A percentile compares a stretch with the other conserved stretches of the same genome.
Evolutionary conservation across 1,139 yeast species (phyloP).

Genomic region (Magnusiomyces magnusii): DNA sequence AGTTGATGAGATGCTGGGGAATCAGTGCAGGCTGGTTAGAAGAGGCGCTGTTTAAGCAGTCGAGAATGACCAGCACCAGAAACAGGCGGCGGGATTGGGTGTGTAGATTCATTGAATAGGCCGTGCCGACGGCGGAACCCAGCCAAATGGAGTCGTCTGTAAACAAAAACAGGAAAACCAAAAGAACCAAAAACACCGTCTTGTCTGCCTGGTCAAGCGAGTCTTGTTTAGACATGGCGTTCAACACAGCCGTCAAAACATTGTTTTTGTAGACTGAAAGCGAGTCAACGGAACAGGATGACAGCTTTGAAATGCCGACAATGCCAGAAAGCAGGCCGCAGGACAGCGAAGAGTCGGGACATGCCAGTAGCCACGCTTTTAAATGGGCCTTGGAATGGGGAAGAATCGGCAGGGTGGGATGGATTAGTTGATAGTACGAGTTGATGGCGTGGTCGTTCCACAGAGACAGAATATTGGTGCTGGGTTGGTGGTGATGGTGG

Average conservation of each 20-base stretch:
- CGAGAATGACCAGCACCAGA: constrained; percentile 30
- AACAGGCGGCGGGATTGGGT: constrained; percentile 26
- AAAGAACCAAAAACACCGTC: constrained; percentile 4
- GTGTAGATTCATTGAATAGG: constrained; percentile 25
- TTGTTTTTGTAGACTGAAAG: not conserved
- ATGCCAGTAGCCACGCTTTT: constrained; percentile 27
- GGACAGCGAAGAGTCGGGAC: constrained; percentile 22
- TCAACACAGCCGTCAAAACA: not conserved
- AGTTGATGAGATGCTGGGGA: constrained; percentile 19
- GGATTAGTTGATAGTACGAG: constrained; percentile 34
- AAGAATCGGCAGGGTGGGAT: constrained; percentile 37
- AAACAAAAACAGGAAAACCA: constrained; percentile 26
- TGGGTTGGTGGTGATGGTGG: not conserved
- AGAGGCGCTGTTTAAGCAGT: constrained; percentile 25
- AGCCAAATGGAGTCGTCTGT: constrained; percentile 34
- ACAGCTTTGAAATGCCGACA: constrained; percentile 15
- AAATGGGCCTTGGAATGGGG: constrained; percentile 32
- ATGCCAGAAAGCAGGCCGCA: constrained; percentile 22
- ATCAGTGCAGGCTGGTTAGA: constrained; percentile 23
- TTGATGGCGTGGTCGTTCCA: constrained; percentile 34
- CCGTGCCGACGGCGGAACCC: constrained; percentile 34
- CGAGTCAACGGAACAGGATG: not conserved
- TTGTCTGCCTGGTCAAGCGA: not conserved
- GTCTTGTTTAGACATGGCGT: not conserved
- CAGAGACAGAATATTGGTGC: not conserved